A percentile compares a stretch with the other conserved stretches of the same genome.
Evolutionary conservation across 2,329 filamentous ascomycete genomes (phyloP).

Genomic region (Arthrinium phaeospermum): DNA sequence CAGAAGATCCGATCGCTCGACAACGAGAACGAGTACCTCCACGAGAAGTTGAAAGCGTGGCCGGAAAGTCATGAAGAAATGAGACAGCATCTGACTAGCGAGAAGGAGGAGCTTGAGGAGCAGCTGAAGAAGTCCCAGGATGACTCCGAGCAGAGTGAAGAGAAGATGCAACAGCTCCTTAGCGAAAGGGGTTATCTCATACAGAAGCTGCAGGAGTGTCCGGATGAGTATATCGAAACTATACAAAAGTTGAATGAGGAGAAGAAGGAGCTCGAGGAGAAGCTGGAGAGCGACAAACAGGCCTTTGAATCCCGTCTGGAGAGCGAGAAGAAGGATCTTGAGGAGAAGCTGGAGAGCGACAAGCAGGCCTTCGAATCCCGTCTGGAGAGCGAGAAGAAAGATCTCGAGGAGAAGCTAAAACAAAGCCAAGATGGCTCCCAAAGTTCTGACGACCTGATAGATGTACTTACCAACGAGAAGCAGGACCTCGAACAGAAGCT

Average conservation of each 20-base stretch:
- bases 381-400: background rate
- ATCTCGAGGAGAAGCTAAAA: background rate
- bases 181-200: background rate
- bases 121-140: background rate
- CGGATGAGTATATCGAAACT: background rate
- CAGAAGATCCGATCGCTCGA: background rate
- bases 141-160: background rate
- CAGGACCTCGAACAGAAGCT: slow-evolving; percentile 7
- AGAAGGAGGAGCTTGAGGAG: background rate
- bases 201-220: background rate
- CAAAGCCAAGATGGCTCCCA: background rate
- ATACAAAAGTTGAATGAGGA: background rate
- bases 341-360: slow-evolving; percentile 2
- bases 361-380: background rate
- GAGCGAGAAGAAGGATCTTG: background rate
- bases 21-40: background rate
- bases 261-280: background rate
- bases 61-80: background rate
- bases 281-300: background rate
- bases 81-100: background rate
- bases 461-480: background rate
- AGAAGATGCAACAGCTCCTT: too few species aligned
- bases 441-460: background rate
- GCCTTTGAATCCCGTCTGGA: background rate
- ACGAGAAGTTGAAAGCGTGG: background rate